Evolutionary conservation across 1,284 basidiomycete genomes (phyloP).

Genomic region (Microbotryomycetes sp.): DNA sequence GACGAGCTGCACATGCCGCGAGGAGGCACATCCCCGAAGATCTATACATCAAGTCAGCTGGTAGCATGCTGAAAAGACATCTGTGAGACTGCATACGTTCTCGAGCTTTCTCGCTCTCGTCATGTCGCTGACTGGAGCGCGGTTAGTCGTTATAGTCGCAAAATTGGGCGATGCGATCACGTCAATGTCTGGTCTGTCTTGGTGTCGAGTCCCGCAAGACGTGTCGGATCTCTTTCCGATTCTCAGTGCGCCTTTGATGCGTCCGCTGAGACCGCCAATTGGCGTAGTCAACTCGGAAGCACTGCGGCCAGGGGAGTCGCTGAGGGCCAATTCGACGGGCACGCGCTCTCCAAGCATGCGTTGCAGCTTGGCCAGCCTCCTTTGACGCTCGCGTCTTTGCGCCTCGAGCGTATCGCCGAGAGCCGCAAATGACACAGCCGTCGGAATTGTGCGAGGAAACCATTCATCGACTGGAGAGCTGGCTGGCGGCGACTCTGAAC

Average conservation of each 20-base stretch:
- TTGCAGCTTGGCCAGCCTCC: conserved; percentile 19
- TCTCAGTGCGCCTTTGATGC: not conserved
- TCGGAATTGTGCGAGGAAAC: not conserved
- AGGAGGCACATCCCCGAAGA: conserved; percentile 26
- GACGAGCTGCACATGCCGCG: not conserved
- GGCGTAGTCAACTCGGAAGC: too few species aligned
- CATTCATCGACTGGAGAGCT: not conserved
- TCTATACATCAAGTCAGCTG: not conserved
- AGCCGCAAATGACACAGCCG: not conserved
- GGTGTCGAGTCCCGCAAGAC: not conserved
- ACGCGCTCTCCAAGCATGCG: conserved; percentile 21
- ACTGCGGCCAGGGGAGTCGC: not conserved
- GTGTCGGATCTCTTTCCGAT: not conserved
- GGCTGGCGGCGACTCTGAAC: not conserved
- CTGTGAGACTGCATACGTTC: not conserved
- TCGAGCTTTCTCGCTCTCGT: conserved; percentile 26
- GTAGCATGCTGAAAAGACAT: not conserved
- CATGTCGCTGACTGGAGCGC: conserved; percentile 4
- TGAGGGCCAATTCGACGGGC: conserved; percentile 7
- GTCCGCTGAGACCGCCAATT: too few species aligned
- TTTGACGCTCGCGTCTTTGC: conserved; percentile 8
- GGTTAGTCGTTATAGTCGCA: too few species aligned
- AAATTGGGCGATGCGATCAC: too few species aligned
- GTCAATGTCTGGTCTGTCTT: not conserved
- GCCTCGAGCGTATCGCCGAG: not conserved